These are phyloP conservation scores for Lumnitzera racemosa DNA, from an alignment of 345 rosid genomes.

Conservation along the genomic window DNA sequence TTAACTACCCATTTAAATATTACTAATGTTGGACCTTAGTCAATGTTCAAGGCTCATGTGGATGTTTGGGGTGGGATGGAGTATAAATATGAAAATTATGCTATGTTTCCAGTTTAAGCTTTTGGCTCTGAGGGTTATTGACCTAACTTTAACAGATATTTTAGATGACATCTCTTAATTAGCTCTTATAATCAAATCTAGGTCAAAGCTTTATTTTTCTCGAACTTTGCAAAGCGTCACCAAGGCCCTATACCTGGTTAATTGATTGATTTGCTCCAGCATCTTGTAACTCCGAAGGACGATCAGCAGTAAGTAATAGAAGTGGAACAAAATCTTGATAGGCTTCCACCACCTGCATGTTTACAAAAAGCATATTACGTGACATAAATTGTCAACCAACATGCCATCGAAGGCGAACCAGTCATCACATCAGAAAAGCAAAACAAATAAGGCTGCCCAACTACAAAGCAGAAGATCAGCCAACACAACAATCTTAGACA, in stretches of 20 bases:
- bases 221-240: not conserved
- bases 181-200: too few species aligned
- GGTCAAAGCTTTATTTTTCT: not conserved
- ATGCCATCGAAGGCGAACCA: not conserved
- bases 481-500: too few species aligned
- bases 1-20: too few species aligned
- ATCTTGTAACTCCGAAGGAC: slow-evolving; percentile 91
- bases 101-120: too few species aligned
- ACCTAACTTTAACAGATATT: too few species aligned
- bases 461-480: not conserved
- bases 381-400: slow-evolving; percentile 1
- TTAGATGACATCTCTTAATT: too few species aligned
- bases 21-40: too few species aligned
- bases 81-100: too few species aligned
- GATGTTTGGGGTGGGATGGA: too few species aligned
- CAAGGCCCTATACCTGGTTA: slow-evolving; percentile 51
- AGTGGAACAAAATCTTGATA: slow-evolving; percentile 91
- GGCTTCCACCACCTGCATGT: slow-evolving; percentile 88
- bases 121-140: too few species aligned
- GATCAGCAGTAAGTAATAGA: slow-evolving; percentile 86
- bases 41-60: too few species aligned
- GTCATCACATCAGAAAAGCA: not conserved
- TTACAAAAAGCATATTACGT: slow-evolving; percentile 4
- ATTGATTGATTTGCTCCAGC: slow-evolving; percentile 93
- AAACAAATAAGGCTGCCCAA: not conserved